phyloP scores from a whole-genome alignment of 768 basidiomycete genomes.

The Boletales sp. region DNA sequence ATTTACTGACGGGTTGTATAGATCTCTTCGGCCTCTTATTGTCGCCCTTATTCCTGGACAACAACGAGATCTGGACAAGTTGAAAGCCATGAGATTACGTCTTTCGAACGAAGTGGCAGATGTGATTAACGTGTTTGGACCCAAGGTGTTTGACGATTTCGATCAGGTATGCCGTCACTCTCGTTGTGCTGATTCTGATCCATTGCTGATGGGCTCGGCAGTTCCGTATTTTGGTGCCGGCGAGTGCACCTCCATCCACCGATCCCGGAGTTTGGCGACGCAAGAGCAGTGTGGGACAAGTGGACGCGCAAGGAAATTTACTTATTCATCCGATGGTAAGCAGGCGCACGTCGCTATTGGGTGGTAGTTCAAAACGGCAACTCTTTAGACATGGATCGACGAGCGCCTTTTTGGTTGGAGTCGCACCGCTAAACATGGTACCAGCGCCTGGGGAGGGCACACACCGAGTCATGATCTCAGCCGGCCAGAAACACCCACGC shows the following conservation, averaged over 20 bases:
- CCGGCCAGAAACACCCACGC: slow-evolving; percentile 67
- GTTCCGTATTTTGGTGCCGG: slow-evolving; percentile 79
- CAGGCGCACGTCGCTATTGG: slow-evolving; percentile 16
- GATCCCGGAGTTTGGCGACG: slow-evolving; percentile 74
- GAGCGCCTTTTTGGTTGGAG: slow-evolving; percentile 94
- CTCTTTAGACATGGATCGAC: slow-evolving; percentile 77
- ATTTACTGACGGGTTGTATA: slow-evolving; percentile 30
- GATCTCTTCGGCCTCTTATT: slow-evolving; percentile 86
- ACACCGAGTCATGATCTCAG: slow-evolving; percentile 55
- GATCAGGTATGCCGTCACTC: slow-evolving; percentile 52
- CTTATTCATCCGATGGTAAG: slow-evolving; percentile 84
- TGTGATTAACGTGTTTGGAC: slow-evolving; percentile 85
- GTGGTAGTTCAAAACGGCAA: not conserved
- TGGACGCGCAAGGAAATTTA: slow-evolving; percentile 82
- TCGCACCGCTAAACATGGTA: slow-evolving; percentile 70
- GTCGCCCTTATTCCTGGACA: slow-evolving; percentile 88
- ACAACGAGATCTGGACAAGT: slow-evolving; percentile 69
- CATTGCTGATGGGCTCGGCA: slow-evolving; percentile 25
- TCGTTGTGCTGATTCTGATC: not conserved
- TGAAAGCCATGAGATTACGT: slow-evolving; percentile 68
- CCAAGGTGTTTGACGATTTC: slow-evolving; percentile 83
- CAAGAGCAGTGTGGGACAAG: slow-evolving; percentile 75
- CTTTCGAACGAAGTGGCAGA: slow-evolving; percentile 83
- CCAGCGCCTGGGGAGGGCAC: slow-evolving; percentile 78
- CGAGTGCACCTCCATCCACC: slow-evolving; percentile 78